Base-by-base conservation (phyloP, 345 rosid genomes). In the Kandelia obovata region DNA sequence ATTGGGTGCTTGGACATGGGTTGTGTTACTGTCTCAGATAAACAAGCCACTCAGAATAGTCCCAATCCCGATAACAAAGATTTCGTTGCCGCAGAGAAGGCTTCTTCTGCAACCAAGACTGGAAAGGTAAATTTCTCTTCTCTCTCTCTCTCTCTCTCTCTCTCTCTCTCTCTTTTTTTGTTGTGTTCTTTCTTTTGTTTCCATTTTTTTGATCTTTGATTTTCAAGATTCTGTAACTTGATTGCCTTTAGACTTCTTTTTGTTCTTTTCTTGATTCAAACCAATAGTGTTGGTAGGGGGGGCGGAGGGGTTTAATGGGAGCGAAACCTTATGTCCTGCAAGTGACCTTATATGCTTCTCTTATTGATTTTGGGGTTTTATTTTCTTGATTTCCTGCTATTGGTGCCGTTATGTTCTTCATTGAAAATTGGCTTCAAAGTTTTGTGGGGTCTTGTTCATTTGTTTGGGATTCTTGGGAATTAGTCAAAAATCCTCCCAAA, bases 1-100 rank as follows among this genome's bases (percentile, higher is more conserved):
- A 79, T 83, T 62, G 95, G 92, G 26, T 87, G 92, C 77, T 75
- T 87, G 75, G 92, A 91, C 71, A 62, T 85, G 74, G 87, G 92
- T 37, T 83, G 92, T 83, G 52, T 80, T 58, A 64, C 84, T 7
- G 71, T 62, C 65, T 77, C 65, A 17, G 84, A 85, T 7, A 83
- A 84, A 80, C 75, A 62, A 17, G 70, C 30, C 26, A 31, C 67
- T 43, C 83, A 60, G 37, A 62, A 71, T 6, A 61, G 5, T 60
- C n/a, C 25, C 30, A 82, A 60, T 62, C 72, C 78, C 43, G 51
- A 31, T 46, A 71, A 37, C 56, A 78, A 70, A 58, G 86, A 77
- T 51, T 60, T 43, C 16, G 78, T 78, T 67, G 65, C 77, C 58
- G 67, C 58, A 13, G 74, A 75, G 20, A 60, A 70, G 32, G 31